Evolutionary conservation across 192 early-diverging fungal genomes (phyloP), one percentile per base, ranked within the genome.

Genomic region (Phycomyces nitens): DNA sequence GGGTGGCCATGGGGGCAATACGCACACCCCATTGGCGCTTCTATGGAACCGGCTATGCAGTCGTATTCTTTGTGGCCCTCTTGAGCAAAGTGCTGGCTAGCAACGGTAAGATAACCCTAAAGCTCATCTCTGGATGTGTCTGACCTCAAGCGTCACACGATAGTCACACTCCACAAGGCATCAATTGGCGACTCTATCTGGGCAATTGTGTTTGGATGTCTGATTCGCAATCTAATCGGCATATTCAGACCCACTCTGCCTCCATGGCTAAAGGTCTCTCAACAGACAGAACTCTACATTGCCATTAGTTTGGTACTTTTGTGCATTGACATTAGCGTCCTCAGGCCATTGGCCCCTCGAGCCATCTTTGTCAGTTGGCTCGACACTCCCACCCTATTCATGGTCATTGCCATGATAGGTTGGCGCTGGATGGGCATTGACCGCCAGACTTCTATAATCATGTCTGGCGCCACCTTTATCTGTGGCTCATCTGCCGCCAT

Each of bases 221-320:
- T 76, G 3, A 53, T 80, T 1, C 74, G 81, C 21, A 80, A 78
- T 58, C 21, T 71, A 6, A 27, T 71, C 20, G 40, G 65, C 1
- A 23, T 54, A 23, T 41, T 50, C n/a, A 27, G 53, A 16, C 39
- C 61, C 23, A 40, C 24, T 5, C 62, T 83, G 10, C 78, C 78
- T 0, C 66, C 69, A 8, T 80, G 78, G 76, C 67, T 83, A 22
- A 83, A 83, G 56, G 68, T 74, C 9, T 78, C 81, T 44, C 81
- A 83, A 49, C 78, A 78, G 62, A 83, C 81, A 0, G 81, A 83
- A 56, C 58, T 83, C 0, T 83, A 83, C 47, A 83, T 83, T 64
- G 78, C 81, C 42, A 73, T 74, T 22, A 77, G 75, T 20, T 61
- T 82, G 52, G 81, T 82, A 2, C 53, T 82, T 14, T 57, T 82